Conservation (phyloP, 2,329 filamentous ascomycete species). For the Pestalotiopsis sp. region DNA sequence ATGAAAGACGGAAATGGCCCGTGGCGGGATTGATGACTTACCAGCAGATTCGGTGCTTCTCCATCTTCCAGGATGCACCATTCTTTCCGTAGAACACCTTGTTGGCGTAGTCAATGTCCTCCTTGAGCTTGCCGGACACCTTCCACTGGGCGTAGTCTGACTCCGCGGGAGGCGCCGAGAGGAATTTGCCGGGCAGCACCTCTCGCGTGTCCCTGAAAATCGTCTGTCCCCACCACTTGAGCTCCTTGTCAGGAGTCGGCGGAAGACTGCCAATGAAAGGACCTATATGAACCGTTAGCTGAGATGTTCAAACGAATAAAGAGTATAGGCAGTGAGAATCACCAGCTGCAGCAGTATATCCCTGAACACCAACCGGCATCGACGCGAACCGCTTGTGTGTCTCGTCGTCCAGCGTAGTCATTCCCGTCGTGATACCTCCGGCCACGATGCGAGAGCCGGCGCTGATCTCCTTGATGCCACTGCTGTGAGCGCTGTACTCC, state of each 20-base stretch:
- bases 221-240: slow-evolving; percentile 61
- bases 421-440: slow-evolving; percentile 59
- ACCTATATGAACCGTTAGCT: slow-evolving; percentile 35
- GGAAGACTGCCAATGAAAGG: slow-evolving; percentile 58
- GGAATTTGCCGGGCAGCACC: slow-evolving; percentile 48
- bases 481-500: slow-evolving; percentile 48
- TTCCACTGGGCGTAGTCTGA: slow-evolving; percentile 64
- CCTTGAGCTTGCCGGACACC: slow-evolving; percentile 52
- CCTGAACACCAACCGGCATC: slow-evolving; percentile 46
- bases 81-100: slow-evolving; percentile 60
- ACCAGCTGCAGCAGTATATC: slow-evolving; percentile 38
- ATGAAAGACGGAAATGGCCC: neutral
- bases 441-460: slow-evolving; percentile 57
- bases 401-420: slow-evolving; percentile 50
- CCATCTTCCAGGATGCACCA: slow-evolving; percentile 56
- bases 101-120: slow-evolving; percentile 58
- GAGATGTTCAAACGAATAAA: slow-evolving; percentile 25
- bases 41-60: slow-evolving; percentile 68
- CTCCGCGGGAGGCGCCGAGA: slow-evolving; percentile 56
- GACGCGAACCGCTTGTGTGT: slow-evolving; percentile 44
- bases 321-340: neutral
- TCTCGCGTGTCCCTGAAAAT: slow-evolving; percentile 58
- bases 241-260: slow-evolving; percentile 46
- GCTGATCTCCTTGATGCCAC: slow-evolving; percentile 46
- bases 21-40: slow-evolving; percentile 35